A percentile compares a stretch with the other conserved stretches of the same genome.
Evolutionary conservation across 257 asterid species (phyloP).

Genomic region (Ilex asprella): DNA sequence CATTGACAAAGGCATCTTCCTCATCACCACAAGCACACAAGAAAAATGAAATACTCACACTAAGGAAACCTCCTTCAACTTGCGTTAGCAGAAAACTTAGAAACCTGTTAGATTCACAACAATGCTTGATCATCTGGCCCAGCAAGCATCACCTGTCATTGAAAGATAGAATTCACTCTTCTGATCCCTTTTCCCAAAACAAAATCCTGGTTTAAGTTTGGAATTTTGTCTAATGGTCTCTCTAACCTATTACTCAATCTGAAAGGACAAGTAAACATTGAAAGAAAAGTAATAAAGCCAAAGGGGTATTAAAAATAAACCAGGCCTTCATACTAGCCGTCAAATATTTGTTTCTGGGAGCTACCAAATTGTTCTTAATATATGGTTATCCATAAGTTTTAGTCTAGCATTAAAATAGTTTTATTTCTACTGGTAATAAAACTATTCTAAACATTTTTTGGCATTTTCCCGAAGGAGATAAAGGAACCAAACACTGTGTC

Average conservation of each 20-base stretch:
- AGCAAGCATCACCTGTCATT: slow-evolving; percentile 70
- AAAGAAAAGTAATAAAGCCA: background rate
- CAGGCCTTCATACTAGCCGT: background rate
- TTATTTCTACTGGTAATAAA: background rate
- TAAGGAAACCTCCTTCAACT: slow-evolving; percentile 16
- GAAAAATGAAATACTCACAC: slow-evolving; percentile 29
- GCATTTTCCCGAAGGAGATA: background rate
- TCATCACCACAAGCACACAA: slow-evolving; percentile 24
- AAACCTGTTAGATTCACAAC: slow-evolving; percentile 49
- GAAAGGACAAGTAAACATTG: background rate
- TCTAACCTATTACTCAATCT: background rate
- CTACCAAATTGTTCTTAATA: too few species aligned
- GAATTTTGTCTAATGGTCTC: background rate
- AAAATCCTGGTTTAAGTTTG: background rate
- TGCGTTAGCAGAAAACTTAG: slow-evolving; percentile 23
- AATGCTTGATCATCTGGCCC: slow-evolving; percentile 96
- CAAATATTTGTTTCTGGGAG: too few species aligned
- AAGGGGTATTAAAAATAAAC: background rate
- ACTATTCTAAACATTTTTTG: background rate
- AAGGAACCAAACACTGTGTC: background rate
- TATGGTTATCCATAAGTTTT: too few species aligned
- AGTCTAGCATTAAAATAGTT: too few species aligned
- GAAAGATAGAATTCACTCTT: background rate
- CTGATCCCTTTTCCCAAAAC: background rate
- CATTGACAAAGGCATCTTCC: slow-evolving; percentile 13